Conservation (phyloP, 768 basidiomycete genomes). For the Amanita brunnescens region DNA sequence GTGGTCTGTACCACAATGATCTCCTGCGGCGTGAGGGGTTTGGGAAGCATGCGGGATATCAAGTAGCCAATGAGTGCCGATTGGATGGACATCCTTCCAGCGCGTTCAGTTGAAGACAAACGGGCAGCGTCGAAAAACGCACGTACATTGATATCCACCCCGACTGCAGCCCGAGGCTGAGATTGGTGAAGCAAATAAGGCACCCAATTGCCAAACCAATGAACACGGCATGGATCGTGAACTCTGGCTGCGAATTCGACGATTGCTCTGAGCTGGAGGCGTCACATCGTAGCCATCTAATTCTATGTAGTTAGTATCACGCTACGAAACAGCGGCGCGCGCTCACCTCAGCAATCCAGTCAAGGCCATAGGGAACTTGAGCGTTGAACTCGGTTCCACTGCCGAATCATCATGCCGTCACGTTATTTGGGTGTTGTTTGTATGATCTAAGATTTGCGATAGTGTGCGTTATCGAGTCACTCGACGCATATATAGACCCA, state of each 20-base stretch:
- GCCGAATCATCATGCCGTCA: too few relatives aligned
- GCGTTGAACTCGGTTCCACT: slow-evolving; percentile 6
- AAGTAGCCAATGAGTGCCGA: slow-evolving; percentile 90
- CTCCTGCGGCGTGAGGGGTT: slow-evolving; percentile 80
- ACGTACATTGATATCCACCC: slow-evolving; percentile 85
- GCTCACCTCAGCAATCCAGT: background rate
- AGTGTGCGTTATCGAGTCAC: too few relatives aligned
- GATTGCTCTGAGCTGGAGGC: background rate
- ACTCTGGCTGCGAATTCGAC: slow-evolving; percentile 27
- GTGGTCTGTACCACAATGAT: slow-evolving; percentile 93
- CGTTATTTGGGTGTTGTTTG: slow-evolving; percentile 17
- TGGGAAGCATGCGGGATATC: slow-evolving; percentile 64
- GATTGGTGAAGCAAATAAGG: slow-evolving; percentile 86
- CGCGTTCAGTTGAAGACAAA: background rate
- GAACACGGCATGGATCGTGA: slow-evolving; percentile 49
- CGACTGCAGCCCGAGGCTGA: slow-evolving; percentile 81
- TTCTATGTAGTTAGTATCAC: background rate
- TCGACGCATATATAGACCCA: background rate
- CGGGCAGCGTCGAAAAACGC: background rate
- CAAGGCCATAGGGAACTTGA: background rate
- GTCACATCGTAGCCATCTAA: slow-evolving; percentile 2
- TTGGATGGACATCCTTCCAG: slow-evolving; percentile 84
- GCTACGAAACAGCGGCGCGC: background rate
- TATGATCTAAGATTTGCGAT: slow-evolving; percentile 1
- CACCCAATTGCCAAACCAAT: slow-evolving; percentile 81